Evolutionary conservation across 2,329 filamentous ascomycete genomes (phyloP), one percentile per base, ranked within the genome.

Genomic region (Penicillium sp.): DNA sequence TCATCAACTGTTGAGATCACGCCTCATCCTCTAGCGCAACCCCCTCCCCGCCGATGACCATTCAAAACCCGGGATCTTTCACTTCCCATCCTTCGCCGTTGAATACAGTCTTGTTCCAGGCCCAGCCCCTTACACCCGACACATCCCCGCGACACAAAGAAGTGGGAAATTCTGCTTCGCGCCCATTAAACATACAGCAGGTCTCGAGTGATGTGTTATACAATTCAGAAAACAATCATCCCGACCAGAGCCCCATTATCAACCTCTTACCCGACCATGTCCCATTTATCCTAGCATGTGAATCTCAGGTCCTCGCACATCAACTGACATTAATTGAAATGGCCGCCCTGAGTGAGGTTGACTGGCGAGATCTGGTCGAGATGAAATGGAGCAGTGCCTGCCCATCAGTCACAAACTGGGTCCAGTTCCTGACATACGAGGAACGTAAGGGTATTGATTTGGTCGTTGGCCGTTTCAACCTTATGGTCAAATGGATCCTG

Each of bases 271-370:
- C 69, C 28, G 68, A 75, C 9, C 85, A 88, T 67, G 71, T 86
- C 22, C 84, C 85, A 0, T 88, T 87, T 63, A 73, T 87, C 28
- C 75, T 88, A n/a, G 82, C 83, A 0, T 85, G 82, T 55, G 82
- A 85, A 63, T 84, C 84, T 2, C 79, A 83, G 55, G 67, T 80
- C 5, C 76, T 88, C 50, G 84, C 85, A 2, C 80, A 87, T 65
- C 85, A 88, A 65, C 78, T 88, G 56, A 87, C 84, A 1, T 74
- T 88, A 57, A 80, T 88, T 41, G 85, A 88, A 64, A 85, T 86
- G 69, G 84, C 85, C 50, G 85, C 84, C 1, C 70, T 88, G 26
- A 84, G 84, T 57, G 85, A 87, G 62, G 81, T 88, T 52, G 84
- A 87, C 63, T 88, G 85, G 85, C 83, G 82, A 62, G 85, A 87